Conservation (phyloP, 192 early-diverging fungal species). For the Coemansia sp. region DNA sequence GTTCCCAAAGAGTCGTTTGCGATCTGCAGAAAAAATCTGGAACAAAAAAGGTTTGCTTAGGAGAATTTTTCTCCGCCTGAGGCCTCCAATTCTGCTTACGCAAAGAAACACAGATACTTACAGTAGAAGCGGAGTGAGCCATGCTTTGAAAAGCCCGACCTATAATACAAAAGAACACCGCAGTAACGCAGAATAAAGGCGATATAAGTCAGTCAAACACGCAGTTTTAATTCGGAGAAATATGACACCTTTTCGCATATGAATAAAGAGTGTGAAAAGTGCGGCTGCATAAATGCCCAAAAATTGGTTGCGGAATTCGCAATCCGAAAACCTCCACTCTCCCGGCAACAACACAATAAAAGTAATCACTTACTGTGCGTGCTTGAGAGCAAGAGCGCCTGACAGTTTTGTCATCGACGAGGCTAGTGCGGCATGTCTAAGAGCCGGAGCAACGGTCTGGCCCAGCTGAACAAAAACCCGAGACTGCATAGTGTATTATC, state of each 20-base stretch:
- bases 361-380: conserved; percentile 42
- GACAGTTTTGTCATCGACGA: conserved; percentile 28
- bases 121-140: conserved; percentile 46
- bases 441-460: conserved; percentile 35
- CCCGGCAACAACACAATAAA: neutral
- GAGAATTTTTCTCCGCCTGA: neutral
- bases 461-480: conserved; percentile 42
- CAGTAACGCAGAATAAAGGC: neutral
- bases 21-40: neutral
- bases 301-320: neutral
- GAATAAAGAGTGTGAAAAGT: no score
- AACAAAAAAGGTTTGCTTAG: neutral
- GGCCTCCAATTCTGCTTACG: neutral
- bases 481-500: conserved; percentile 33
- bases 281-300: neutral
- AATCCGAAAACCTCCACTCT: neutral
- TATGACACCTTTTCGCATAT: no score
- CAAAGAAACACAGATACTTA: conserved; percentile 25
- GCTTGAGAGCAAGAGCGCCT: conserved; percentile 27
- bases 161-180: conserved; percentile 11
- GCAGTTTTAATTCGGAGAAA: no score
- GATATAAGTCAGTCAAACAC: neutral
- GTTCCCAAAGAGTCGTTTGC: neutral
- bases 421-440: conserved; percentile 35
- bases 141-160: conserved; percentile 29